phyloP scores from a whole-genome alignment of 2,329 filamentous ascomycete genomes.

The Neocucurbitaria cava region DNA sequence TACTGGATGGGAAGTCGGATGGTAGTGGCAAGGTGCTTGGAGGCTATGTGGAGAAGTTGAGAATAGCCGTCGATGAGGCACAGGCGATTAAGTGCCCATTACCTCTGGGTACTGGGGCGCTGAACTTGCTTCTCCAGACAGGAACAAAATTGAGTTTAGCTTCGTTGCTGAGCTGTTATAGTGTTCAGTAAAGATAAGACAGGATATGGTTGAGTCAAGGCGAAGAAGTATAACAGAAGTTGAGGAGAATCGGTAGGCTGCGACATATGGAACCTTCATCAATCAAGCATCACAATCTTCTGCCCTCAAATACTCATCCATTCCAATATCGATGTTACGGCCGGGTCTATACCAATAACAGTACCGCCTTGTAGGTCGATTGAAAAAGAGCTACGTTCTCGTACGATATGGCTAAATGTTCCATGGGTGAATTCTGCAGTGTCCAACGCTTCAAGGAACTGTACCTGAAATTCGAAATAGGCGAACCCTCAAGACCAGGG shows the following conservation, averaged over 20 bases:
- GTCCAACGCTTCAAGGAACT: not conserved
- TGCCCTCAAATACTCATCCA: not conserved
- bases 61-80: constrained; percentile 39
- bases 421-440: not conserved
- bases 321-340: not conserved
- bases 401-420: not conserved
- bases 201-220: not conserved
- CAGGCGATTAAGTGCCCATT: constrained; percentile 45
- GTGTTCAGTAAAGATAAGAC: not conserved
- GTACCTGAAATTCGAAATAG: not conserved
- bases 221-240: not conserved
- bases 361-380: too few species aligned
- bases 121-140: constrained; percentile 40
- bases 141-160: constrained; percentile 29
- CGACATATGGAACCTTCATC: not conserved
- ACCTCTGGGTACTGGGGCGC: constrained; percentile 42
- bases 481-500: not conserved
- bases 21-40: constrained; percentile 24
- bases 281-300: not conserved
- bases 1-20: constrained; percentile 38
- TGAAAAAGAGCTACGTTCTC: not conserved
- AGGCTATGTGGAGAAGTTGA: constrained; percentile 32
- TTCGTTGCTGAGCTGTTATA: constrained; percentile 34
- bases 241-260: not conserved
- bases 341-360: too few species aligned